Evolutionary conservation across 441 rosid genomes (phyloP).

Genomic region (Mallotus japonicus): DNA sequence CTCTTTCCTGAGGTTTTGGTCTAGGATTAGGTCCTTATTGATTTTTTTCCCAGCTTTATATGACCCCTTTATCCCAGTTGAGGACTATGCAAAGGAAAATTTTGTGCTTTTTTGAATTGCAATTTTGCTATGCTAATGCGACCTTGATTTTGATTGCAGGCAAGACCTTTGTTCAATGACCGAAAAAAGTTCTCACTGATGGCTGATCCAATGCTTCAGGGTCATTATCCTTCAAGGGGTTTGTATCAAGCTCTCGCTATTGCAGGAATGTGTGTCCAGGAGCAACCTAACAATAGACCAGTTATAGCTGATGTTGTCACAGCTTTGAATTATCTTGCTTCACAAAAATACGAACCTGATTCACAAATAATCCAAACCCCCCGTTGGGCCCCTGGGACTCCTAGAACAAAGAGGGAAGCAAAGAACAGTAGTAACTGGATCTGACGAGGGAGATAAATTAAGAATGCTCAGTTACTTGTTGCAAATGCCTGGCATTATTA

Average conservation of each 20-base stretch:
- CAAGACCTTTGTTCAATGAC: slow-evolving; percentile 90
- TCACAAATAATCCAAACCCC: slow-evolving; percentile 35
- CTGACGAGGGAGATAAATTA: slow-evolving; percentile 25
- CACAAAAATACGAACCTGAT: slow-evolving; percentile 50
- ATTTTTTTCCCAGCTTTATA: not conserved
- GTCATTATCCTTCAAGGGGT: slow-evolving; percentile 80
- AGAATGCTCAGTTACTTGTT: not conserved
- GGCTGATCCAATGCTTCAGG: slow-evolving; percentile 85
- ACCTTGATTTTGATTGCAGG: slow-evolving; percentile 44
- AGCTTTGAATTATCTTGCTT: slow-evolving; percentile 77
- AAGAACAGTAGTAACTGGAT: slow-evolving; percentile 20
- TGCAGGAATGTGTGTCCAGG: slow-evolving; percentile 96
- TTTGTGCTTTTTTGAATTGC: not conserved
- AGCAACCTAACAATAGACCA: slow-evolving; percentile 90
- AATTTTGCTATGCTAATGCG: not conserved
- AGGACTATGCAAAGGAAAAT: too few species aligned
- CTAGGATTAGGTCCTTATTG: not conserved
- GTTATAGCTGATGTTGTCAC: slow-evolving; percentile 85
- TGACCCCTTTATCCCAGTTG: not conserved
- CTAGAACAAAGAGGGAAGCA: slow-evolving; percentile 38
- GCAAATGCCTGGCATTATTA: slow-evolving; percentile 2
- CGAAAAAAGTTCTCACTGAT: slow-evolving; percentile 73
- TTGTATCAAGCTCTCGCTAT: slow-evolving; percentile 91
- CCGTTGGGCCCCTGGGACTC: slow-evolving; percentile 39
- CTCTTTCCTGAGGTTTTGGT: not conserved